Base-by-base conservation (phyloP, 768 basidiomycete genomes). In the Boletus subparvulus region DNA sequence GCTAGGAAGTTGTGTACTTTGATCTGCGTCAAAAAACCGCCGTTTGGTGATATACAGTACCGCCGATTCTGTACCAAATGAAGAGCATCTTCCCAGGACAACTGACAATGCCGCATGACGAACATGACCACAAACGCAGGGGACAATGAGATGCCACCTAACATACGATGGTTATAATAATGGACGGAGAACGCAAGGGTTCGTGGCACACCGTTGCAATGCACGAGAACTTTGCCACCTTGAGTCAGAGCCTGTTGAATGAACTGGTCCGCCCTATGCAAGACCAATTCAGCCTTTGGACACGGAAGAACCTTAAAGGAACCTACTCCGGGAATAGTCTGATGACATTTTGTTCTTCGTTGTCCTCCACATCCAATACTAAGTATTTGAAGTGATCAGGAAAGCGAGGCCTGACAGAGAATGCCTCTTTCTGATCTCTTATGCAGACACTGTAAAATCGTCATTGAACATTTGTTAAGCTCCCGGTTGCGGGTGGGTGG, bases 301-400 rank as follows among this genome's bases (percentile, higher is more conserved):
- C 17, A 37, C 26, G 14, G 8, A 44, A 19, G 26, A 50, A 13
- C 30, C 11, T 6, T 21, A 6, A 32, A 54, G 28, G 19, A 28
- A 76, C 83, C 54, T 60, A 94, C 94, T 71, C 69, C n/a, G 94
- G 94, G 72, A 96, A 96, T 42, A 94, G 74, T 28, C 90, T 81
- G 63, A 97, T 96, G 40, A 97, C 80, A 69, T 97, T 97, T 75
- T 97, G 94, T 67, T 96, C 94, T 70, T 95, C 93, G 61, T 84
- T 92, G 70, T 97, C 94, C 69, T 93, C 83, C 28, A 97, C 91
- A 69, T 95, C 88, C 35, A 96, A 77, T 1, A 86, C 84, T 67
- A 93, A 71, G 70, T 97, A 97, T 39, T 68, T 65, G 73, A 95
- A 92, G 21, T 82, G 75, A 0, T 88, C 88, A 3, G 87, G 87